These are phyloP conservation scores for Immersiporthe knoxdaviesiana DNA, from an alignment of 2,329 filamentous ascomycete genomes.

Conservation along the genomic window DNA sequence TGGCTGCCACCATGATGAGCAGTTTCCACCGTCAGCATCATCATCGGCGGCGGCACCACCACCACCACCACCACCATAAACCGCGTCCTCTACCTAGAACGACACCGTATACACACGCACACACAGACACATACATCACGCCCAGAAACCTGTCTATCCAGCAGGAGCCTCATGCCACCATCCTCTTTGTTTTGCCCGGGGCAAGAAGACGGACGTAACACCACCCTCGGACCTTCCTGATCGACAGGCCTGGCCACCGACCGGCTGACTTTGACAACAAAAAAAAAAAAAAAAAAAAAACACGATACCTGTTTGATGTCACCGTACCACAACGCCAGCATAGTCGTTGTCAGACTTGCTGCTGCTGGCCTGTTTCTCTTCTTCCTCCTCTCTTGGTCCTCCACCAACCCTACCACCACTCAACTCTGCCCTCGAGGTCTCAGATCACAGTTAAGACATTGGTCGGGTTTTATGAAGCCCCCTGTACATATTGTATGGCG, in stretches of 20 bases:
- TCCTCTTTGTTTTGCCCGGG: neutral
- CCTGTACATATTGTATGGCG: too few species aligned
- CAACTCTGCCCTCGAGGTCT: slow-evolving; percentile 3
- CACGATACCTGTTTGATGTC: neutral
- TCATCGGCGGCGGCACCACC: too few species aligned
- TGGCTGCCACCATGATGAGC: neutral
- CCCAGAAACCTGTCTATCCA: neutral
- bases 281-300: neutral
- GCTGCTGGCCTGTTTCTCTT: neutral
- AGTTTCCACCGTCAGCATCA: too few species aligned
- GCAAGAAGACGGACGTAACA: neutral
- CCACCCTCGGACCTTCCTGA: neutral
- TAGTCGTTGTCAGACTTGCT: slow-evolving; percentile 2
- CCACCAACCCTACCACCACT: neutral
- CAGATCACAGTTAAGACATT: slow-evolving; percentile 27
- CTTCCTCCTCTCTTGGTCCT: neutral
- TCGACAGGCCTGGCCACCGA: neutral
- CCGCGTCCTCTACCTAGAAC: neutral
- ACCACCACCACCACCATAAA: neutral
- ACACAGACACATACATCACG: neutral
- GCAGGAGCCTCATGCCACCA: neutral
- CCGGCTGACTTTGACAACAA: neutral
- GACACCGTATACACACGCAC: neutral
- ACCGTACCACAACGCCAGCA: slow-evolving; percentile 7
- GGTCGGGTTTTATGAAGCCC: slow-evolving; percentile 1